Conservation (phyloP, 768 basidiomycete genomes). For the Trametes cinnabarina region DNA sequence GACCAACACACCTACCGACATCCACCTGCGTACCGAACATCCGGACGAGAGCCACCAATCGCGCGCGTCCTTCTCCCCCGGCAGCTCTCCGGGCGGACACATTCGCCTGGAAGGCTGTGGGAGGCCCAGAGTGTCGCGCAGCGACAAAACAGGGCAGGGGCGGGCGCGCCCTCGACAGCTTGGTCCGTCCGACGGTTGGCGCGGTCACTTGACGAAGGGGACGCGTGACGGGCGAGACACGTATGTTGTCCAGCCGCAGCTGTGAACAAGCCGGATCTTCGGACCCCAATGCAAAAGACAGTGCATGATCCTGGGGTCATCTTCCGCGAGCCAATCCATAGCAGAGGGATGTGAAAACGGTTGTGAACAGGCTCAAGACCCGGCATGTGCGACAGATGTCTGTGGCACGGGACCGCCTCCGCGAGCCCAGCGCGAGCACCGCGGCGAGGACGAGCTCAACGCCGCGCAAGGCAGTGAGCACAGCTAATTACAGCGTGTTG, state of each 20-base stretch:
- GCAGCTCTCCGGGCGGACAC: neutral
- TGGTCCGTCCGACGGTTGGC: slow-evolving; percentile 3
- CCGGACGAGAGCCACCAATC: neutral
- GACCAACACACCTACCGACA: neutral
- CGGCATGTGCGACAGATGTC: neutral
- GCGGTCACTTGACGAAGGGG: neutral
- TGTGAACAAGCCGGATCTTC: slow-evolving; percentile 14
- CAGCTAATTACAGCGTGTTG: neutral
- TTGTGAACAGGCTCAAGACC: neutral
- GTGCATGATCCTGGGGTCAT: slow-evolving; percentile 2
- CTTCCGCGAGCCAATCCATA: neutral
- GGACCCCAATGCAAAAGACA: neutral
- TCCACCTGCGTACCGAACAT: slow-evolving; percentile 5
- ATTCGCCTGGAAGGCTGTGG: neutral
- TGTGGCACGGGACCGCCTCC: neutral
- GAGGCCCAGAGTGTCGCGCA: neutral
- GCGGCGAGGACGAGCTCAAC: neutral
- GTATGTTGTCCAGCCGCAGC: neutral
- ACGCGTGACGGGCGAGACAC: slow-evolving; percentile 1
- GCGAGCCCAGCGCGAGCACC: neutral
- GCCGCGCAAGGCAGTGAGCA: neutral
- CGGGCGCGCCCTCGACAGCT: neutral
- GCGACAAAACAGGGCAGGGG: neutral
- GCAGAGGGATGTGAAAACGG: neutral
- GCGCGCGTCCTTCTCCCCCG: neutral